Evolutionary conservation across 2,329 filamentous ascomycete species (phyloP).

Genomic region (Zopfia rhizophila): DNA sequence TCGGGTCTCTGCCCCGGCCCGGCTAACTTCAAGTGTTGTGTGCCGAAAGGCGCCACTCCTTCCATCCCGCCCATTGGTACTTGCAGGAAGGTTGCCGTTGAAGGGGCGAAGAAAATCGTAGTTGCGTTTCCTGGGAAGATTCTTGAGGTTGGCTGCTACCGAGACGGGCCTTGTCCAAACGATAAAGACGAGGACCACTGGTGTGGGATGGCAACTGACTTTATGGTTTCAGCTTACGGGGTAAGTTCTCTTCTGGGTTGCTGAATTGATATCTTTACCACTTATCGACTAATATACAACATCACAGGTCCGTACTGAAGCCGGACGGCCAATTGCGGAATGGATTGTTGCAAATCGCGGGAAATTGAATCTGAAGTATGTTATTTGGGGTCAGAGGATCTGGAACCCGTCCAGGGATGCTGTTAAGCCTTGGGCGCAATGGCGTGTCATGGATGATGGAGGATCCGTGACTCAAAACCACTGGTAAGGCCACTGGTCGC

Average conservation of each 20-base stretch:
- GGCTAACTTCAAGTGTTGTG: background rate
- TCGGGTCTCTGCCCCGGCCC: background rate
- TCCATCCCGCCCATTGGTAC: slow-evolving; percentile 20
- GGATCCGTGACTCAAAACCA: slow-evolving; percentile 57
- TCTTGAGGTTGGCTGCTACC: slow-evolving; percentile 30
- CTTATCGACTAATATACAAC: background rate
- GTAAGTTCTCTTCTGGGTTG: no score
- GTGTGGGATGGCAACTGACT: slow-evolving; percentile 43
- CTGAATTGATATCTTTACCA: background rate
- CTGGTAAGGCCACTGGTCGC: no score
- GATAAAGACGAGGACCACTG: slow-evolving; percentile 37
- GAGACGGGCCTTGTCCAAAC: slow-evolving; percentile 28
- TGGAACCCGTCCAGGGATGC: slow-evolving; percentile 54
- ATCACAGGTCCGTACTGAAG: slow-evolving; percentile 35
- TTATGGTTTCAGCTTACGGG: slow-evolving; percentile 38
- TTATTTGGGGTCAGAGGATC: slow-evolving; percentile 64
- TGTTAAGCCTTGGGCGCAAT: slow-evolving; percentile 54
- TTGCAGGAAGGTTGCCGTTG: slow-evolving; percentile 31
- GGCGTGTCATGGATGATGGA: slow-evolving; percentile 58
- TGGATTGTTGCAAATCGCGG: slow-evolving; percentile 60
- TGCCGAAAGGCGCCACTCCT: slow-evolving; percentile 13
- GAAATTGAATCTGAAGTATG: slow-evolving; percentile 58
- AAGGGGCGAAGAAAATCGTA: slow-evolving; percentile 31
- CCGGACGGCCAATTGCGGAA: slow-evolving; percentile 58
- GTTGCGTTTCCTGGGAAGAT: slow-evolving; percentile 27